phyloP scores from a whole-genome alignment of 2,329 filamentous ascomycete species.

The Ascochyta pisi region DNA sequence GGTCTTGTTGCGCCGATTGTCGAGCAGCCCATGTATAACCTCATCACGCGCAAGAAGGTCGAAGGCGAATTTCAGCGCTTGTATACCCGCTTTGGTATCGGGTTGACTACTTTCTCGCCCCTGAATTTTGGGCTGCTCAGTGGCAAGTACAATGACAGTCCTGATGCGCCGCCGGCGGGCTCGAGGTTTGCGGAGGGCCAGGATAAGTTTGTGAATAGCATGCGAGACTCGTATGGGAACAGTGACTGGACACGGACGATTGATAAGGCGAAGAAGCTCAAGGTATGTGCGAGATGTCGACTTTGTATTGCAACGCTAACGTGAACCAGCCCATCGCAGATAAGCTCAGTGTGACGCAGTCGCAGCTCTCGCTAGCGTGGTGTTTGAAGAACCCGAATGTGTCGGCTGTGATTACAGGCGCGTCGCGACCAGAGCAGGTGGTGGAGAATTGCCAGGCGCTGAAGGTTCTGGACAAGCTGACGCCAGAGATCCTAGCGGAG shows the following conservation, averaged over 20 bases:
- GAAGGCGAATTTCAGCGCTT: conserved; percentile 65
- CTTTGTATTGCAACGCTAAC: conserved; percentile 10
- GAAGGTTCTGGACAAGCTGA: conserved; percentile 53
- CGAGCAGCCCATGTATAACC: conserved; percentile 65
- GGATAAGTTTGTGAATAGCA: conserved; percentile 61
- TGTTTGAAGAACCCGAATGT: conserved; percentile 47
- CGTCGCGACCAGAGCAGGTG: conserved; percentile 39
- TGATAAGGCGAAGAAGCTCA: conserved; percentile 60
- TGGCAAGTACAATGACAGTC: conserved; percentile 66
- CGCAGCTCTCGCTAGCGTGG: conserved; percentile 45
- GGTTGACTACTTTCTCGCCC: conserved; percentile 63
- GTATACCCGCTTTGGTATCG: conserved; percentile 61
- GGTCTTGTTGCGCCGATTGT: conserved; percentile 63
- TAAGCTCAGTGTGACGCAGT: conserved; percentile 65
- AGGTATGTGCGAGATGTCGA: conserved; percentile 24
- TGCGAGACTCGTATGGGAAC: conserved; percentile 54
- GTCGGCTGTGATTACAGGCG: conserved; percentile 39
- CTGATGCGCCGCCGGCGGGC: conserved; percentile 62
- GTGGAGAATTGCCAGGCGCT: conserved; percentile 52
- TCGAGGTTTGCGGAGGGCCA: conserved; percentile 65
- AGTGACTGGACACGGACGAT: conserved; percentile 64
- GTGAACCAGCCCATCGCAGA: conserved; percentile 61
- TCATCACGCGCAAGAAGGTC: conserved; percentile 64
- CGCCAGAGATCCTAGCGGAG: conserved; percentile 55
- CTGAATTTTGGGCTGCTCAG: conserved; percentile 64